Base-by-base conservation (phyloP, 2,329 filamentous ascomycete species). In the Colletotrichum sp. region DNA sequence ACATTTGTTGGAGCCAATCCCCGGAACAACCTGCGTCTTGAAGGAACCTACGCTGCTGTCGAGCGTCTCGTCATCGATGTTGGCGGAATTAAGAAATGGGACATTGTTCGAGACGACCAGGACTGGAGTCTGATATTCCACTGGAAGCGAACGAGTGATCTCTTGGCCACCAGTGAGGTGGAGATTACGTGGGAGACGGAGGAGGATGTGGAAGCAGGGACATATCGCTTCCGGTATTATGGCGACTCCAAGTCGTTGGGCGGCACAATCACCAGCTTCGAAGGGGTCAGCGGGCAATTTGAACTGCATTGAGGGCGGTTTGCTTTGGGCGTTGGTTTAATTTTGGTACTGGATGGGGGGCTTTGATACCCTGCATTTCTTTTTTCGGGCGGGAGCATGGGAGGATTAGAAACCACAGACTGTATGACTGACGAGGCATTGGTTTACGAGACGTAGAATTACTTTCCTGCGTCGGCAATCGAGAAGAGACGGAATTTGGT, bases 1-100 rank as follows among this genome's bases (percentile, higher is more conserved):
- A 92, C 88, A 0, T 98, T 98, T 82, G 90, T 96, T 1, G 96
- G 94, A 21, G 96, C 96, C 6, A 98, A 98, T 80, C 96, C 96
- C 10, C 90, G 96, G 66, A 98, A 98, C 83, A 94, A 98, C 77
- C 89, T 98, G 58, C 91, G 92, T 4, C 91, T 95, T 2, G 96
- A 95, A 81, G 89, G 89, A 15, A 98, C 94, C 0, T 98, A 93
- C 81, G 94, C 94, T 0, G 91, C 93, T 0, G 91, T 98, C 0
- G 95, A 98, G 86, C 88, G 87, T 79, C 86, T 90, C 26, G 83
- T 89, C 18, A 78, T 79, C 61, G 71, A 80, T 3, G 43, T 63
- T 21, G 77, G 65, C 4, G 72, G 68, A 24, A 79, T 81, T 13
- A 77, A 75, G 30, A 79, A 79, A 3, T 98, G 96, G 96, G 85